phyloP scores from a whole-genome alignment of 148 eudicot genomes.

The Fagopyrum homotropicum region DNA sequence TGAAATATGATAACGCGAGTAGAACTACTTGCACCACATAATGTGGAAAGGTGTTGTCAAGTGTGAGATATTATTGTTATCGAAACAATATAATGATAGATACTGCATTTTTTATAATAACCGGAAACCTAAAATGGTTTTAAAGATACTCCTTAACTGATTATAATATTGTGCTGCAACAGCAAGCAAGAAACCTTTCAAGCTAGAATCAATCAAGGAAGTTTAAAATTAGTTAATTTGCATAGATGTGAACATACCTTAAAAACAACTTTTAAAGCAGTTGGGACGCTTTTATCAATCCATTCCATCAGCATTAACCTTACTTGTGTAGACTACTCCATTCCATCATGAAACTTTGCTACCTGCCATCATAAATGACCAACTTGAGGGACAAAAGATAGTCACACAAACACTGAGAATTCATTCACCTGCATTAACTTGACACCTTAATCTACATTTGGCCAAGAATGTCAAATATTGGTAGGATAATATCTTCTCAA shows the following conservation, averaged over 20 bases:
- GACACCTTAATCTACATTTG: background rate
- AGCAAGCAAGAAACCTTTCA: too few species aligned
- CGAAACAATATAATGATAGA: background rate
- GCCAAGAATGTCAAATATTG: background rate
- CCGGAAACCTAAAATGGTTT: background rate
- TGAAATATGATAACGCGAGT: too few species aligned
- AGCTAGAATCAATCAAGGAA: too few species aligned
- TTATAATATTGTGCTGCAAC: too few species aligned
- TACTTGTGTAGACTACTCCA: conserved; percentile 97
- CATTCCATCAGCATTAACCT: conserved; percentile 40
- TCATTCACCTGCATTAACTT: background rate
- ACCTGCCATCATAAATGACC: conserved; percentile 42
- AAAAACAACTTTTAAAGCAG: too few species aligned
- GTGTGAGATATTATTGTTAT: background rate
- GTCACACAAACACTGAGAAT: background rate
- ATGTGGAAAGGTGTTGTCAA: background rate
- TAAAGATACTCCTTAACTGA: conserved; percentile 12
- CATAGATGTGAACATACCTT: too few species aligned
- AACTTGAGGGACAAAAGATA: background rate
- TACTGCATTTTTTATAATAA: background rate
- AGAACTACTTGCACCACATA: background rate
- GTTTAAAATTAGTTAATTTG: too few species aligned
- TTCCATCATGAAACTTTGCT: conserved; percentile 96
- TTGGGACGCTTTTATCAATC: conserved; percentile 68
- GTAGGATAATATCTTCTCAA: background rate